These are phyloP conservation scores for Annulohypoxylon truncatum DNA, from an alignment of 2,329 filamentous ascomycete genomes.

Conservation along the genomic window DNA sequence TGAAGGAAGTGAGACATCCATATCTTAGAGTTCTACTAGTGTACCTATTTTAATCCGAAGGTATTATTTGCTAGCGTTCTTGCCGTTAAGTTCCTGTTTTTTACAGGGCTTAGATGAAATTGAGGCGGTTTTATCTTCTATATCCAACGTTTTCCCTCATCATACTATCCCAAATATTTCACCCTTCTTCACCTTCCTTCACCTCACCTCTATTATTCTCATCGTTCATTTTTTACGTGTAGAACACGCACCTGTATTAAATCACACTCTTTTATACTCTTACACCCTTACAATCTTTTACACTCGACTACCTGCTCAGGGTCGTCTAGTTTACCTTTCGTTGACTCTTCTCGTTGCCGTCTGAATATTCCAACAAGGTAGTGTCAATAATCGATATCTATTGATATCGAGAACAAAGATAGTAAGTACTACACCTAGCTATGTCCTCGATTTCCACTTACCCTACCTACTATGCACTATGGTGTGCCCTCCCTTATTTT, in stretches of 20 bases:
- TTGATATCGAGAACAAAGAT: neutral
- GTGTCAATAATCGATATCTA: neutral
- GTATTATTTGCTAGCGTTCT: constrained; percentile 19
- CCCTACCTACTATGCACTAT: too few relatives aligned
- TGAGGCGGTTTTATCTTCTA: neutral
- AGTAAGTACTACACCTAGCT: constrained; percentile 9
- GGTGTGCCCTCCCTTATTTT: constrained; percentile 37
- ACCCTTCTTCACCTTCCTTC: neutral
- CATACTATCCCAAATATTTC: neutral
- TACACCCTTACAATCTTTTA: too few relatives aligned
- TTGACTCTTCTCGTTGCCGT: neutral
- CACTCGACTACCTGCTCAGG: neutral
- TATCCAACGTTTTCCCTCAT: neutral
- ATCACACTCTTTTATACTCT: neutral
- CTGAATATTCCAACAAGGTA: neutral
- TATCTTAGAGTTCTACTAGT: constrained; percentile 9
- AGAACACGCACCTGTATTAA: neutral
- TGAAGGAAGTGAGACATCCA: constrained; percentile 23
- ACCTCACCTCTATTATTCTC: neutral
- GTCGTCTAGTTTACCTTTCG: neutral
- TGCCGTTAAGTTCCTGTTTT: neutral
- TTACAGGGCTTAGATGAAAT: neutral
- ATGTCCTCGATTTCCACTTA: neutral
- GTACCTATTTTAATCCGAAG: neutral
- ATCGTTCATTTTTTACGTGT: constrained; percentile 7